Conservation (phyloP, 2,329 filamentous ascomycete genomes). For the Arthrobotrys entomopaga region DNA sequence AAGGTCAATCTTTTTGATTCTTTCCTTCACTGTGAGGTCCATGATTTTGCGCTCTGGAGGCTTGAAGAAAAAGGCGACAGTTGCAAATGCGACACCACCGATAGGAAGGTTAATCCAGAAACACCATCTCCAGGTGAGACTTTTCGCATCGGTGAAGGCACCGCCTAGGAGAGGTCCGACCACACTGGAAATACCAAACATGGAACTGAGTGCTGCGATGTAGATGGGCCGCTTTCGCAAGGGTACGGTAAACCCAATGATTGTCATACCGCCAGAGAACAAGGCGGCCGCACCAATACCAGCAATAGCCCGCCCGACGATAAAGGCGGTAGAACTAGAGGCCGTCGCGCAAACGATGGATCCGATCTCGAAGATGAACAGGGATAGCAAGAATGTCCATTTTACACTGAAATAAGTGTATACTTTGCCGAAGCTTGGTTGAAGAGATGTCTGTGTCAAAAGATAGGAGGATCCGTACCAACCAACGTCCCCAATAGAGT, state of each 20-base stretch:
- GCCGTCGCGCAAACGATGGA: slow-evolving; percentile 69
- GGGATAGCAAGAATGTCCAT: slow-evolving; percentile 50
- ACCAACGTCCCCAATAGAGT: slow-evolving; percentile 62
- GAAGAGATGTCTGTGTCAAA: slow-evolving; percentile 62
- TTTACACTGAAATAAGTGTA: slow-evolving; percentile 63
- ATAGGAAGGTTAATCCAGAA: slow-evolving; percentile 64
- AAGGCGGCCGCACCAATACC: slow-evolving; percentile 64
- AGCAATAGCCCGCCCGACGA: slow-evolving; percentile 67
- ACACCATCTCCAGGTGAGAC: slow-evolving; percentile 66
- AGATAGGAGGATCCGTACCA: slow-evolving; percentile 63
- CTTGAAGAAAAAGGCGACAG: slow-evolving; percentile 62
- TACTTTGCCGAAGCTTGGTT: slow-evolving; percentile 63
- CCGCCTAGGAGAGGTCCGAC: slow-evolving; percentile 65
- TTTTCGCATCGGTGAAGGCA: slow-evolving; percentile 62
- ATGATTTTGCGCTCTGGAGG: slow-evolving; percentile 57
- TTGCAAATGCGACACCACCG: slow-evolving; percentile 61
- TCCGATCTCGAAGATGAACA: slow-evolving; percentile 60
- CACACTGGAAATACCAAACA: slow-evolving; percentile 67
- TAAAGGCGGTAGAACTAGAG: slow-evolving; percentile 65
- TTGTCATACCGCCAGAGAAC: slow-evolving; percentile 67
- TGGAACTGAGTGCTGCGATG: slow-evolving; percentile 59
- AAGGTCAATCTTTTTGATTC: slow-evolving; percentile 61
- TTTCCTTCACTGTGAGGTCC: slow-evolving; percentile 55
- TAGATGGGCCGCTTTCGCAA: slow-evolving; percentile 59
- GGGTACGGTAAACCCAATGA: slow-evolving; percentile 61